Base-by-base conservation (phyloP, 345 rosid species). In the Alliaria petiolata region DNA sequence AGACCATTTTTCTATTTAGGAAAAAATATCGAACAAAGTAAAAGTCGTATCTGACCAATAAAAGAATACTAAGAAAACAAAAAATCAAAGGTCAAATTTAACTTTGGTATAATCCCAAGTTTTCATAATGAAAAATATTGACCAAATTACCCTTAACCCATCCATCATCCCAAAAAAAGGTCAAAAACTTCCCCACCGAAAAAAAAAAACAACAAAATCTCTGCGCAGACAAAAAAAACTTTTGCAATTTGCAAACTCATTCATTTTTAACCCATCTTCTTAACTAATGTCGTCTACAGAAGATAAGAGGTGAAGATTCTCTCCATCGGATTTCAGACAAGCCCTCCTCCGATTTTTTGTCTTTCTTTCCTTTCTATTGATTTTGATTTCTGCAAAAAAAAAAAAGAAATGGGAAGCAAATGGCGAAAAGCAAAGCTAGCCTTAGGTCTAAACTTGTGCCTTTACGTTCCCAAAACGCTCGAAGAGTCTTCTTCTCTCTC, bases 361-460 rank as follows among this genome's bases (percentile, higher is more conserved):
- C 1, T 6, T 55, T 8, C 43, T 12, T 14, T 44, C 22, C 2
- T 17, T 13, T 22, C 12, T 20, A n/a, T n/a, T n/a, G 60, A 12
- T 62, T 49, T 33, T 13, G 47, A 6, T 62, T 36, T 28, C 54
- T 39, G 51, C 44, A 25, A 43, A 54, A n/a, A n/a, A n/a, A n/a
- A n/a, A n/a, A 51, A 8, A 22, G 14, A 50, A 55, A 46, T 88
- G 98, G 87, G 81, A 38, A 87, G 91, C 76, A 90, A 86, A 77
- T 93, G 98, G 98, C 80, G 86, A 61, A 93, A 88, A 67, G 93
- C 83, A 6, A 92, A 88, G 81, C 9, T 81, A 17, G 90, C 93
- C 67, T 85, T 93, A 53, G 90, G 98, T 33, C 56, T 85, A 49
- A 88, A 90, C 61, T 59, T 80, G 76, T 90, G 98, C 59, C 84